Base-by-base conservation (phyloP, 306 rosid species). In the Sphenostylis stenocarpa region DNA sequence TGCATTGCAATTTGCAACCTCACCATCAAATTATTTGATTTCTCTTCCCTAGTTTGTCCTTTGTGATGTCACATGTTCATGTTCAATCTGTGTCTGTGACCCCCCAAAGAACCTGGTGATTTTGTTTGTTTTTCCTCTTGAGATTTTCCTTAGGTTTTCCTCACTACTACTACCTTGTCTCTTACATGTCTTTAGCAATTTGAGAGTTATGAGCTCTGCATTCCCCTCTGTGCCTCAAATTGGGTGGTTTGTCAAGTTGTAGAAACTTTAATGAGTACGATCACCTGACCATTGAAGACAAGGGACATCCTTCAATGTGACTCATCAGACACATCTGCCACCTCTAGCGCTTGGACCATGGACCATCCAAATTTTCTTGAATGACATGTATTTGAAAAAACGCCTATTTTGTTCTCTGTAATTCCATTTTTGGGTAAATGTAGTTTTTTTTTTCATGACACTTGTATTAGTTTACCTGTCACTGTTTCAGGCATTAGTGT, bases 41-140 rank as follows among this genome's bases (percentile, higher is more conserved):
- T 84, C 12, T 77, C 19, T 79, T 85, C 84, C 84, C 85, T 72
- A 82, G 71, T 75, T 82, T 84, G 96, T 86, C 93, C 85, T 62
- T 51, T 75, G 34, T 75, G 66, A 69, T 78, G 79, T 88, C 96
- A 85, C 93, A 87, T 88, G 93, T 78, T 84, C 38, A 39, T 85
- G 89, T 86, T 86, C 67, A 78, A 82, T 77, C 23, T 73, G 16
- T 31, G 43, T 28, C 78, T 80, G 80, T 75, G 83, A 73, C 78
- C 70, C 52, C 83, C 64, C 77, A 28, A 76, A 26, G 69, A 73
- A 52, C 21, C 71, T 12, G 36, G 70, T 51, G 79, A 80, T 72
- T 67, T 80, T 82, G 45, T 57, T 65, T 84, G 72, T 62, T 83
- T 80, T 78, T 24, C 14, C 16, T 43, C 38, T 33, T 58, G 78